Evolutionary conservation across 2,329 filamentous ascomycete species (phyloP).

Genomic region (Dothidotthia symphoricarpi): DNA sequence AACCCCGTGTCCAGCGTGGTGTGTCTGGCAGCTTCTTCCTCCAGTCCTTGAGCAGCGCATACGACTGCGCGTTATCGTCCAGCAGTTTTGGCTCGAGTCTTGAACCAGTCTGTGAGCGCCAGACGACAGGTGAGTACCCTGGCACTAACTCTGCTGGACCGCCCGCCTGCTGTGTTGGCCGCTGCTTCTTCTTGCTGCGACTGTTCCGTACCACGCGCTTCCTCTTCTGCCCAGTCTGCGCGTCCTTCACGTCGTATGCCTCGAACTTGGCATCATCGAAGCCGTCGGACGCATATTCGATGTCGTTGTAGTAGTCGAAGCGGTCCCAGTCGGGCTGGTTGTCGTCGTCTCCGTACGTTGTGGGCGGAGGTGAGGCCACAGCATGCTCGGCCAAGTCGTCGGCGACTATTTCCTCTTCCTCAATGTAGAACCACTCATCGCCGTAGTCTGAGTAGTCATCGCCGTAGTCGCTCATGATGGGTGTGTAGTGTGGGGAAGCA

Average conservation of each 20-base stretch:
- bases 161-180: slow-evolving; percentile 3
- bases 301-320: slow-evolving; percentile 50
- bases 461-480: slow-evolving; percentile 45
- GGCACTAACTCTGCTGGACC: slow-evolving; percentile 10
- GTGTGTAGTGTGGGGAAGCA: slow-evolving; percentile 4
- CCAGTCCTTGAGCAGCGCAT: slow-evolving; percentile 49
- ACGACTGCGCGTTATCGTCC: slow-evolving; percentile 33
- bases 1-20: slow-evolving; percentile 24
- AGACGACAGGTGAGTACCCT: slow-evolving; percentile 34
- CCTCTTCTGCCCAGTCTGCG: slow-evolving; percentile 30
- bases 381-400: slow-evolving; percentile 52
- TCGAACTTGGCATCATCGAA: slow-evolving; percentile 45
- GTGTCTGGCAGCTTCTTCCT: slow-evolving; percentile 38
- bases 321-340: slow-evolving; percentile 45
- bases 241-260: slow-evolving; percentile 17
- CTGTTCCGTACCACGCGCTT: slow-evolving; percentile 22
- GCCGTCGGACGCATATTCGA: slow-evolving; percentile 50
- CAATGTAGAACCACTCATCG: slow-evolving; percentile 49
- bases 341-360: slow-evolving; percentile 33
- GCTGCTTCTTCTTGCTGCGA: slow-evolving; percentile 30
- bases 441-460: slow-evolving; percentile 40
- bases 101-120: slow-evolving; percentile 30
- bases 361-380: slow-evolving; percentile 45
- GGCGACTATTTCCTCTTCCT: slow-evolving; percentile 45
- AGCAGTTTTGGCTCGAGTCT: slow-evolving; percentile 23